Evolutionary conservation across 2,329 filamentous ascomycete genomes (phyloP), one percentile per base, ranked within the genome.

Genomic region (Elsinoe perseae): DNA sequence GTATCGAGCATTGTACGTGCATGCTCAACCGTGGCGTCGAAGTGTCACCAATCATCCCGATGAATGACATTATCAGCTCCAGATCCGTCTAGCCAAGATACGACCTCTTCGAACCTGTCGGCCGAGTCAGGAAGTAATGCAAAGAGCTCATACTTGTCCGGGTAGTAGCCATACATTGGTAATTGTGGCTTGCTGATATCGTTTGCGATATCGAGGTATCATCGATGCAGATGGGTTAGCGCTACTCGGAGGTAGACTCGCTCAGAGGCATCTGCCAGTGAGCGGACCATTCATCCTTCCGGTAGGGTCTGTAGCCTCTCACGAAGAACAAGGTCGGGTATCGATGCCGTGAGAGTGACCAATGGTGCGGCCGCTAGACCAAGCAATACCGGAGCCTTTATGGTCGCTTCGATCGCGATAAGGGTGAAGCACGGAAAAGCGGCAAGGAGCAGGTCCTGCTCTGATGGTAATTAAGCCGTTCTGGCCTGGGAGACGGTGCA

Each of bases 151-250:
- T 32, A 7, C 5, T 25, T 25, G 18, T 40, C 42, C 12, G 54
- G 12, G 28, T 57, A 48, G 2, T 43, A 23, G 5, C 56, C 56
- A 54, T 57, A 54, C 7, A 18, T 10, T 5, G 56, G 14, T 16
- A 48, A 57, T n/a, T 14, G 8, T 18, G 56, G 56, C 27, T 60
- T 32, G 30, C 57, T 59, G 20, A 60, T 46, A 23, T 56, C 18
- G 3, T 38, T 16, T 10, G 59, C 59, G 10, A 59, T 44, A n/a
- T 57, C 50, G 14, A 60, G n/a, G 21, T 59, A 57, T 10, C 59
- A 30, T 4, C 28, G n/a, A 14, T 59, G 57, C 1, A 34, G 50
- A 12, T 57, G 57, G 2, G 12, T 18, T 8, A 60, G 27, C 10
- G 59, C 50, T 21, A 60, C 50, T 16, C 42, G 55, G 4, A 60